Evolutionary conservation across 768 basidiomycete genomes (phyloP), one percentile per base, ranked within the genome.

Genomic region (Inosperma sp.): DNA sequence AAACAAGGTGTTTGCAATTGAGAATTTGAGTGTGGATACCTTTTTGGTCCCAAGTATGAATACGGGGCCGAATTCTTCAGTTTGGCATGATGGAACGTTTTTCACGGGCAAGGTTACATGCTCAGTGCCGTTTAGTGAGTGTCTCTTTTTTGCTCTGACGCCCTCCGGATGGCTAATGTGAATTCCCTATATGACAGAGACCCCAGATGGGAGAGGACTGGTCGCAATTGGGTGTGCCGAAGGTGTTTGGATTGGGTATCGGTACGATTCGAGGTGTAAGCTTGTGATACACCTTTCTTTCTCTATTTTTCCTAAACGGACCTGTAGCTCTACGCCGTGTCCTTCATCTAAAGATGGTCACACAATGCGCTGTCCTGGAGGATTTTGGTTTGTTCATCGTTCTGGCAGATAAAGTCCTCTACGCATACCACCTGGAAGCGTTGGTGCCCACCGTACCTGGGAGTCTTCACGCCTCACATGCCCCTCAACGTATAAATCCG

Each of bases 331-430:
- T 96, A 73, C 83, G 91, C 25, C 88, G 93, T 33, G 94, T 98
- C 17, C 73, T 97, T 2, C 95, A 97, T 63, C 73, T 97, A 31
- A 90, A 89, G 65, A 81, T 83, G 71, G 93, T 98, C 26, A 91
- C 92, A 2, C 93, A 96, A 59, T 91, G 90, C 66, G 92, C 94
- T 1, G 93, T 97, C 73, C 70, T 97, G 19, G 92, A 95, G 57
- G 91, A 95, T 56, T 96, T 96, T 65, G 90, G 93, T n/a, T 86
- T 97, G 57, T 93, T 99, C 74, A 77, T 98, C 21, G 95, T 98
- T 14, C 73, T 97, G 16, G 88, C 93, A 14, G 92, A 96, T 66
- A 94, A 93, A 78, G 91, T 86, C 7, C 70, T 97, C 9, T 90
- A 93, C 55, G 94, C 95, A 3, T 93, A 94, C 59, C 91, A 93